Evolutionary conservation across 352 stramenopile species (phyloP).

Genomic region (Thalassiosira mediterranea): DNA sequence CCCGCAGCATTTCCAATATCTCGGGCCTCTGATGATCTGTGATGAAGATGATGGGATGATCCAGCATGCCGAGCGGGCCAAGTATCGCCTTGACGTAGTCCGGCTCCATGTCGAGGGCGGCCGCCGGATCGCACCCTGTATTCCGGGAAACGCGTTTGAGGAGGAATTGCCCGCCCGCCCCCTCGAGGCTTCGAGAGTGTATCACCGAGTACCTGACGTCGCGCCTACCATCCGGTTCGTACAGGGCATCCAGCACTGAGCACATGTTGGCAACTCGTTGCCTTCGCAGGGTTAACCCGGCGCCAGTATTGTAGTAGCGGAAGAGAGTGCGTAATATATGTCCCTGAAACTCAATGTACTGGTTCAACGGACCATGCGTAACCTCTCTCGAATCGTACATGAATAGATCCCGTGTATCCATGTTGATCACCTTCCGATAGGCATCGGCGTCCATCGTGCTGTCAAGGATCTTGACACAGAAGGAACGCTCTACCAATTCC

Average conservation of each 20-base stretch:
- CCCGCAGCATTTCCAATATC: slow-evolving; percentile 15
- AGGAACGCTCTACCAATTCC: slow-evolving; percentile 12
- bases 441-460: not conserved
- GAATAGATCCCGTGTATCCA: slow-evolving; percentile 21
- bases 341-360: slow-evolving; percentile 16
- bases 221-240: not conserved
- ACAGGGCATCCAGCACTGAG: slow-evolving; percentile 14
- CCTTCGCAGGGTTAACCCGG: not conserved
- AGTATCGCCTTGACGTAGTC: slow-evolving; percentile 29
- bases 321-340: slow-evolving; percentile 14
- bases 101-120: slow-evolving; percentile 13
- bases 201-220: slow-evolving; percentile 13
- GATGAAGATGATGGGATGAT: slow-evolving; percentile 24
- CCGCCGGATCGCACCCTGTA: slow-evolving; percentile 9
- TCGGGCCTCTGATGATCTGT: slow-evolving; percentile 16
- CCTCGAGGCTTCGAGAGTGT: slow-evolving; percentile 22
- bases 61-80: not conserved
- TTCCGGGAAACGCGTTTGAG: slow-evolving; percentile 8
- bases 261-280: slow-evolving; percentile 16
- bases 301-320: slow-evolving; percentile 9
- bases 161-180: not conserved
- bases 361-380: not conserved
- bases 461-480: slow-evolving; percentile 25
- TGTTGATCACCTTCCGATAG: slow-evolving; percentile 8
- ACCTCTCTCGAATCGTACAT: no score